Percentiles rank a stretch among this genome's conserved stretches.
Evolutionary conservation across 257 asterid genomes (phyloP).

Genomic region (Fraxinus anomala): DNA sequence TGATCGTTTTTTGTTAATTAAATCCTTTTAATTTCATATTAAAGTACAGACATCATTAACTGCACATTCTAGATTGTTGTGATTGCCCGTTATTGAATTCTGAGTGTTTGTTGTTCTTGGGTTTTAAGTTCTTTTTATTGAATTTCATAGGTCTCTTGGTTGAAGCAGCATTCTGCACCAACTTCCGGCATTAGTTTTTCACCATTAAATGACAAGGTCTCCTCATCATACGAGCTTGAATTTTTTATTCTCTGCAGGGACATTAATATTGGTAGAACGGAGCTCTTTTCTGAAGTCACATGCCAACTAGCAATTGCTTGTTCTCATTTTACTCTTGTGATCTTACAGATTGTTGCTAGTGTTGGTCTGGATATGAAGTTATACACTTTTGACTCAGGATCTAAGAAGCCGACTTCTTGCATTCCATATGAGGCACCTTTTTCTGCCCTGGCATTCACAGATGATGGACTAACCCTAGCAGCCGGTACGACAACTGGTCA

Average conservation of each 20-base stretch:
- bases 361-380: conserved; percentile 98
- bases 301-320: conserved; percentile 18
- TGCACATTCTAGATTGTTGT: conserved; percentile 6
- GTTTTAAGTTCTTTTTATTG: conserved; percentile 22
- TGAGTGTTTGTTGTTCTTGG: background rate
- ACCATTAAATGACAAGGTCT: conserved; percentile 96
- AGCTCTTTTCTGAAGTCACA: conserved; percentile 21
- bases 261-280: conserved; percentile 15
- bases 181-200: conserved; percentile 92
- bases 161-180: conserved; percentile 97
- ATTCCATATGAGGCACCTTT: conserved; percentile 92
- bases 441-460: conserved; percentile 86
- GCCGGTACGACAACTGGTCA: conserved; percentile 96
- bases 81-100: conserved; percentile 11
- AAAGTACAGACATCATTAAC: conserved; percentile 18
- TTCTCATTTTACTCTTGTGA: conserved; percentile 9
- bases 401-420: conserved; percentile 80
- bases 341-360: conserved; percentile 81
- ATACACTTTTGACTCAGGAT: conserved; percentile 82
- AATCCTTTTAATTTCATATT: background rate
- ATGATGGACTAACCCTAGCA: conserved; percentile 89
- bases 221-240: conserved; percentile 18
- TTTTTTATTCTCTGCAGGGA: conserved; percentile 6
- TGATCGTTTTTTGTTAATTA: background rate
- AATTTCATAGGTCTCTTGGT: conserved; percentile 79